Conservation (phyloP, 352 stramenopile genomes). For the Globisporangium heterothallicum region DNA sequence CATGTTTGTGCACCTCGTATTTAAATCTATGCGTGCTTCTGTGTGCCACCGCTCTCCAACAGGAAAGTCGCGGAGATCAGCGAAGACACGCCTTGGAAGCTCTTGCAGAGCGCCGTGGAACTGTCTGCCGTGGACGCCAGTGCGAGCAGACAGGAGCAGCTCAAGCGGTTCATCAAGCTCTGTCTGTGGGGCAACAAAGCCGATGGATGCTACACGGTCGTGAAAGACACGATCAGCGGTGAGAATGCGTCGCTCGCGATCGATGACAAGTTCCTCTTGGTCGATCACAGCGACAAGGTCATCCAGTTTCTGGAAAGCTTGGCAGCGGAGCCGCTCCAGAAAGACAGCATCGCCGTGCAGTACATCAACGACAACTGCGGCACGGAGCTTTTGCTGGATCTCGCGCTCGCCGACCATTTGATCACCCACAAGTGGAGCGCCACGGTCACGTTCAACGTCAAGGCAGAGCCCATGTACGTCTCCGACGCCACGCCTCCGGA, state of each 20-base stretch:
- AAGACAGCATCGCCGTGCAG: slow-evolving; percentile 26
- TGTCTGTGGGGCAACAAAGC: slow-evolving; percentile 78
- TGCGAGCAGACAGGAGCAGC: slow-evolving; percentile 27
- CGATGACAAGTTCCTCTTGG: slow-evolving; percentile 54
- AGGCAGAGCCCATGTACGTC: slow-evolving; percentile 73
- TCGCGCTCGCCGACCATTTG: slow-evolving; percentile 62
- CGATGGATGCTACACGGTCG: slow-evolving; percentile 67
- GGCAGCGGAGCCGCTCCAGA: neutral
- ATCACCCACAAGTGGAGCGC: slow-evolving; percentile 41
- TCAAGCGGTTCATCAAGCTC: slow-evolving; percentile 60
- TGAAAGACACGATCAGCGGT: slow-evolving; percentile 66
- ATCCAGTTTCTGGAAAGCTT: slow-evolving; percentile 33
- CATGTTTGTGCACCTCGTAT: neutral
- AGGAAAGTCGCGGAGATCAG: slow-evolving; percentile 55
- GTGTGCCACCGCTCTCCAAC: neutral
- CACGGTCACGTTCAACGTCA: slow-evolving; percentile 67
- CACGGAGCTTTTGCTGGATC: slow-evolving; percentile 62
- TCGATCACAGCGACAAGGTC: slow-evolving; percentile 51
- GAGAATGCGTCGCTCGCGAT: slow-evolving; percentile 40
- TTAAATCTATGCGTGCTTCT: slow-evolving; percentile 1
- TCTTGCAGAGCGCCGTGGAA: slow-evolving; percentile 52
- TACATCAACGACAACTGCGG: slow-evolving; percentile 82
- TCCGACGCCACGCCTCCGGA: slow-evolving; percentile 63
- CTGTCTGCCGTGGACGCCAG: slow-evolving; percentile 17
- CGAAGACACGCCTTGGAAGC: slow-evolving; percentile 42